Evolutionary conservation across 164 flowering plant genomes (phyloP).

Genomic region (Brasenia schreberi): DNA sequence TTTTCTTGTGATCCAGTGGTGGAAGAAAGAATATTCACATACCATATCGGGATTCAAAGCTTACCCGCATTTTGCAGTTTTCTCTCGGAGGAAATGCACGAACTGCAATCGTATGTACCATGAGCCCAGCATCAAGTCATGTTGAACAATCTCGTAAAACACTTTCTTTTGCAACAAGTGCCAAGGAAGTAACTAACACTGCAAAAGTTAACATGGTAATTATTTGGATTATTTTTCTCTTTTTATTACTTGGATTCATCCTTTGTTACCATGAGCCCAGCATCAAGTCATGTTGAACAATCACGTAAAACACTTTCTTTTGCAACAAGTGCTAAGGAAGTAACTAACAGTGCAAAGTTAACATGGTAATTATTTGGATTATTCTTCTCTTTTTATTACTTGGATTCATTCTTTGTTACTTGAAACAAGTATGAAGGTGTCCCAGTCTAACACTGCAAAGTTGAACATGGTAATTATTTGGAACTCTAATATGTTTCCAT

Average conservation of each 20-base stretch:
- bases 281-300: slow-evolving; percentile 83
- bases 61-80: slow-evolving; percentile 93
- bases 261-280: slow-evolving; percentile 95
- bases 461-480: too few relatives aligned
- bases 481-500: too few relatives aligned
- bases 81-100: slow-evolving; percentile 99
- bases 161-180: slow-evolving; percentile 85
- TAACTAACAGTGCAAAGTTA: too few relatives aligned
- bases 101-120: slow-evolving; percentile 92
- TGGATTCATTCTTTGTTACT: too few relatives aligned
- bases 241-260: too few relatives aligned
- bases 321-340: too few relatives aligned
- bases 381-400: too few relatives aligned
- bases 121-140: slow-evolving; percentile 91
- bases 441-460: too few relatives aligned
- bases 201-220: slow-evolving; percentile 98
- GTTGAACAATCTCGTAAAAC: slow-evolving; percentile 94
- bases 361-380: too few relatives aligned
- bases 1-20: slow-evolving; percentile 42
- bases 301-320: slow-evolving; percentile 85
- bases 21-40: slow-evolving; percentile 89
- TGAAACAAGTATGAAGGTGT: too few relatives aligned
- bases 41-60: slow-evolving; percentile 93
- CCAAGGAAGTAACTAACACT: slow-evolving; percentile 95
- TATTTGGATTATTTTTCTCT: neutral